These are phyloP conservation scores for Lenwebbia sp. DNA, from an alignment of 345 rosid species.

Conservation along the genomic window DNA sequence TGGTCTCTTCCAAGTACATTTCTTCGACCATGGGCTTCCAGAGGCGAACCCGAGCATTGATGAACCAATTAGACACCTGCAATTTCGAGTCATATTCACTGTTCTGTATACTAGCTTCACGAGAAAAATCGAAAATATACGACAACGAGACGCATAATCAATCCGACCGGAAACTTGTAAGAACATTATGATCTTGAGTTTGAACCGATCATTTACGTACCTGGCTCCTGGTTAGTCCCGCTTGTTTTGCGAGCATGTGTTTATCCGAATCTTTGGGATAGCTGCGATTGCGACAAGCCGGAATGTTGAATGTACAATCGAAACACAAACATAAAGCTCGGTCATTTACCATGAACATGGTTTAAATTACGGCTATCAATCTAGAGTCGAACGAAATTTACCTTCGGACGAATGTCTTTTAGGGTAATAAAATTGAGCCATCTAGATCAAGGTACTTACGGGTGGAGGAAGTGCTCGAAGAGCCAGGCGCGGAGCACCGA, in stretches of 20 bases:
- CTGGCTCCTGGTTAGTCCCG: constrained; percentile 79
- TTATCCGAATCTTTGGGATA: constrained; percentile 83
- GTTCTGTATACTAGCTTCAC: background rate
- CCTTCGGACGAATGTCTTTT: background rate
- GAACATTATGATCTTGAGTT: background rate
- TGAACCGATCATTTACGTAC: constrained; percentile 7
- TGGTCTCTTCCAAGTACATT: constrained; percentile 56
- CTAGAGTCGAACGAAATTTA: background rate
- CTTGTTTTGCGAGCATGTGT: constrained; percentile 70
- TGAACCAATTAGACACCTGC: constrained; percentile 72
- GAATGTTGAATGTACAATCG: background rate
- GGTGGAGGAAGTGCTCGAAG: constrained; percentile 82
- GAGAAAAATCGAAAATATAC: background rate
- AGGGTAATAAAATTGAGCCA: background rate
- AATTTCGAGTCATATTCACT: background rate
- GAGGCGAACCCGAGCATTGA: constrained; percentile 72
- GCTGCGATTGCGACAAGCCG: constrained; percentile 10
- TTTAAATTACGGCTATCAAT: background rate
- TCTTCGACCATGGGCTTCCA: constrained; percentile 95
- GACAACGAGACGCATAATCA: background rate
- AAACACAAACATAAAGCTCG: background rate
- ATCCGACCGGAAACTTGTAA: background rate
- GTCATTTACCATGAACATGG: background rate
- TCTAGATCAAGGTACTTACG: constrained; percentile 26
- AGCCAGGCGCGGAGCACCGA: constrained; percentile 78